Conservation (phyloP, 208 protist species). For the Strigomonas culicis region DNA sequence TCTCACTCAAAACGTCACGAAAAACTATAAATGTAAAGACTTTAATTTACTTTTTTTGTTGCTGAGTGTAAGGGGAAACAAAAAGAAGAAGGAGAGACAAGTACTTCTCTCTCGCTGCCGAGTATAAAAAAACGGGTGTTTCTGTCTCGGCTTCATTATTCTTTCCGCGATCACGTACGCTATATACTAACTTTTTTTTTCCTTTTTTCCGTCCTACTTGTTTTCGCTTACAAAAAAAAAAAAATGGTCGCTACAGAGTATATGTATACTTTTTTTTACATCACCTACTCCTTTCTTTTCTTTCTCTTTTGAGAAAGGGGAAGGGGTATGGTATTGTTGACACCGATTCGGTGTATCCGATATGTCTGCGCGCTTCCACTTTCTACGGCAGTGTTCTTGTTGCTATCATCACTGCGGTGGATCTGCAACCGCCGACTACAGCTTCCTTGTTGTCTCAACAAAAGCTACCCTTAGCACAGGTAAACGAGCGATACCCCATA, state of each 20-base stretch:
- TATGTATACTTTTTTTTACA: not conserved
- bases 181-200: no score
- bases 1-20: not conserved
- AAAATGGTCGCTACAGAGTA: not conserved
- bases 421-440: conserved; percentile 2
- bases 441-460: not conserved
- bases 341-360: not conserved
- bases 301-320: not conserved
- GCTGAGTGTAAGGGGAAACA: conserved; percentile 4
- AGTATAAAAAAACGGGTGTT: not conserved
- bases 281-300: not conserved
- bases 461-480: not conserved
- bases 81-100: conserved; percentile 5
- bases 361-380: not conserved
- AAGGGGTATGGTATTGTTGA: not conserved
- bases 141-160: conserved; percentile 1
- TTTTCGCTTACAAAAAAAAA: not conserved
- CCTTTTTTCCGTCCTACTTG: no score
- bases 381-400: not conserved
- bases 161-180: no score
- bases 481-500: conserved; percentile 70
- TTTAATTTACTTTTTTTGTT: conserved; percentile 12
- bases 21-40: no score
- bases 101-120: not conserved
- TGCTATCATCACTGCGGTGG: not conserved